These are phyloP conservation scores for Juglanconis sp. DNA, from an alignment of 2,329 filamentous ascomycete genomes.

Conservation along the genomic window DNA sequence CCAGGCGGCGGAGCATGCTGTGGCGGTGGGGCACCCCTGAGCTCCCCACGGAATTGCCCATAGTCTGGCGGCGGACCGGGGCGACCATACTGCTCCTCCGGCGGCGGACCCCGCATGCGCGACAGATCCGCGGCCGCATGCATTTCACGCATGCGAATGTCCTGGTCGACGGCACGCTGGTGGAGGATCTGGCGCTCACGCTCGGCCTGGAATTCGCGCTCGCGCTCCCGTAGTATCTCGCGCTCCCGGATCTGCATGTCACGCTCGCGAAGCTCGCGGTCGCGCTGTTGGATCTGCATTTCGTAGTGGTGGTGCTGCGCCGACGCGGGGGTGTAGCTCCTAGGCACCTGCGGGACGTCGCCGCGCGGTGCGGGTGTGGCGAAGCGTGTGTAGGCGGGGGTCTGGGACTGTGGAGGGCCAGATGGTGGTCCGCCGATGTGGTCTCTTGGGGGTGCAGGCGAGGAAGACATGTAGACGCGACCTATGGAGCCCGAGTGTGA, in stretches of 20 bases:
- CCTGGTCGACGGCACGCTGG: background rate
- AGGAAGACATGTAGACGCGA: constrained; percentile 9
- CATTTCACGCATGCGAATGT: constrained; percentile 3
- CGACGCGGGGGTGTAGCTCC: constrained; percentile 15
- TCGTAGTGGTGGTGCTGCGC: constrained; percentile 8
- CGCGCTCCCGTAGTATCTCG: background rate
- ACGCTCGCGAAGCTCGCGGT: background rate
- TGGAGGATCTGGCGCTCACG: background rate
- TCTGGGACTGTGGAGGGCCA: constrained; percentile 11
- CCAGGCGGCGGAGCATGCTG: background rate
- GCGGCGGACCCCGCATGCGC: constrained; percentile 11
- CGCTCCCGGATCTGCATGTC: constrained; percentile 7
- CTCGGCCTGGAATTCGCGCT: background rate
- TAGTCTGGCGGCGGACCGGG: constrained; percentile 3
- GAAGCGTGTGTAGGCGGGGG: constrained; percentile 10
- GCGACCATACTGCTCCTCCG: constrained; percentile 9
- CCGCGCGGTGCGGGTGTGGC: constrained; percentile 10
- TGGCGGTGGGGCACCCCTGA: constrained; percentile 7
- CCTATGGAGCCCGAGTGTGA: constrained; percentile 16
- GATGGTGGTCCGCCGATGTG: constrained; percentile 12
- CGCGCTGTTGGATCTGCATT: constrained; percentile 6
- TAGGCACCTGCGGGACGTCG: constrained; percentile 6
- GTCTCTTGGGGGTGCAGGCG: constrained; percentile 11
- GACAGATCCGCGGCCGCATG: constrained; percentile 9
- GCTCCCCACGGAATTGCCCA: constrained; percentile 9